Percentiles rank a stretch among this genome's conserved stretches.
phyloP scores from a whole-genome alignment of 2,329 filamentous ascomycete species.

The Ophiostoma fasciatum region DNA sequence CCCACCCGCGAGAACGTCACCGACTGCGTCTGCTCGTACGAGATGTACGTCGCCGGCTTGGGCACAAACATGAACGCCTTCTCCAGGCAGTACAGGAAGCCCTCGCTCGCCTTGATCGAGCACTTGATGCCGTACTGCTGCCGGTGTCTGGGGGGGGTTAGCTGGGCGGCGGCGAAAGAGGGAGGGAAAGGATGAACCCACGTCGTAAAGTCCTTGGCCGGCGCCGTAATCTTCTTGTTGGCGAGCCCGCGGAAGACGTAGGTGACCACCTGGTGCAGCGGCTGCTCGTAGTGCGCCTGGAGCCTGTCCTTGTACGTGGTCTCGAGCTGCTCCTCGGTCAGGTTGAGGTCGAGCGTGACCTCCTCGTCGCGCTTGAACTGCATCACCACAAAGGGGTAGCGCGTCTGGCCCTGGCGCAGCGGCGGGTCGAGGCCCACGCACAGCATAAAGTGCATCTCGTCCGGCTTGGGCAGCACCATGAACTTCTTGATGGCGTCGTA shows the following conservation, averaged over 20 bases:
- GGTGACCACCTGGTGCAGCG: constrained; percentile 82
- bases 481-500: constrained; percentile 98
- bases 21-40: constrained; percentile 80
- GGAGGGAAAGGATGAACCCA: too few species aligned
- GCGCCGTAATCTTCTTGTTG: constrained; percentile 87
- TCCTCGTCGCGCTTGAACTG: constrained; percentile 97
- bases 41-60: constrained; percentile 93
- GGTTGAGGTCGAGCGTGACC: constrained; percentile 89
- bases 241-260: constrained; percentile 91
- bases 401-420: constrained; percentile 88
- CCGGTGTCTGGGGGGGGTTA: constrained; percentile 48
- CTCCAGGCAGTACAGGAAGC: constrained; percentile 90
- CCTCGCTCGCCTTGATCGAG: constrained; percentile 99
- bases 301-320: constrained; percentile 81
- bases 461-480: constrained; percentile 96
- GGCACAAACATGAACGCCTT: constrained; percentile 99
- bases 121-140: constrained; percentile 94
- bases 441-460: constrained; percentile 90
- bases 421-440: constrained; percentile 90
- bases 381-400: constrained; percentile 98
- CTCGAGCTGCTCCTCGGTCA: constrained; percentile 77
- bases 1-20: constrained; percentile 94
- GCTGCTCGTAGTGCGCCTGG: constrained; percentile 79
- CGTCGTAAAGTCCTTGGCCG: constrained; percentile 86
- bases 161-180: background rate